Base-by-base conservation (phyloP, 192 early-diverging fungal species). In the Backusella liffmaniae region DNA sequence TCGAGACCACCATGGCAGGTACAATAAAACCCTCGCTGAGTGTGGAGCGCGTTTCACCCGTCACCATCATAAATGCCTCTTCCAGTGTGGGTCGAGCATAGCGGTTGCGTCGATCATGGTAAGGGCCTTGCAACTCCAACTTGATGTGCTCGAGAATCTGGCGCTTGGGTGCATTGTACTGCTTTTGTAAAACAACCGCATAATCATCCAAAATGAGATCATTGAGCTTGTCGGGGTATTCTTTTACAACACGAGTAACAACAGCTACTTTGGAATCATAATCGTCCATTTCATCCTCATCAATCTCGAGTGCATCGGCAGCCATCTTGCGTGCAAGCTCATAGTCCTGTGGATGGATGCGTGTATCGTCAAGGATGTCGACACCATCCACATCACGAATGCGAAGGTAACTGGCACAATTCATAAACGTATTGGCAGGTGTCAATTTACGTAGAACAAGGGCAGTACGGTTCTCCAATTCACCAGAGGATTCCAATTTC, bases 341-440 rank as follows among this genome's bases (percentile, higher is more conserved):
- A 77, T 99, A 99, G 80, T 98, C 94, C 82, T 97, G 92, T 6
- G 95, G 95, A 80, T 98, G 98, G 66, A 99, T 94, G 46, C 96
- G 90, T 36, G 96, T 99, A 70, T 94, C 92, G 83, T 99, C 98
- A 39, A 99, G 84, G 35, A 95, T 86, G 79, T 98, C 97, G 3
- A 76, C 80, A 51, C 86, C 81, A n/a, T 84, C 84, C 7, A 84
- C 74, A 62, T 87, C 87, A 16, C 90, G 90, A 53, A 99, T 92
- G 41, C 94, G 91, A 67, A 99, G 81, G 84, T 98, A 99, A 70
- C 93, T 92, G 12, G 93, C 91, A 78, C 95, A 94, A 83, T 99
- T 99, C 87, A 96, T 92, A 81, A 96, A 99, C 37, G 98, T 91
- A 29, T 83, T 84, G 75, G 86, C 84, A 9, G 92, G 85, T 81